Percentiles rank a stretch among this genome's conserved stretches.
Evolutionary conservation across 148 eudicot genomes (phyloP).

Genomic region (Vaccinium myrtillus): DNA sequence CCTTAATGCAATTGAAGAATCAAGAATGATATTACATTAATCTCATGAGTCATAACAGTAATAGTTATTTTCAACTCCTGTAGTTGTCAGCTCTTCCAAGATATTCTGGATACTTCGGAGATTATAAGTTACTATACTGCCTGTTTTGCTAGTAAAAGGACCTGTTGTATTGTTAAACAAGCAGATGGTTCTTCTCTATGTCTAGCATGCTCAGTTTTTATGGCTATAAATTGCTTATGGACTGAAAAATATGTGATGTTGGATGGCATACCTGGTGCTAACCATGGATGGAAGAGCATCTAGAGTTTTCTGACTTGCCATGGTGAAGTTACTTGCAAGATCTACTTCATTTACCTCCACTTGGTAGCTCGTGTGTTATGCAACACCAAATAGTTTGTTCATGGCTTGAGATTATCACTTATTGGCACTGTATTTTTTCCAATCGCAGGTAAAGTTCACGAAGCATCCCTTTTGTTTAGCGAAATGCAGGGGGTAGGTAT

Average conservation of each 20-base stretch:
- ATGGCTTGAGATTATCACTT: constrained; percentile 1
- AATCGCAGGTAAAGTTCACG: constrained; percentile 62
- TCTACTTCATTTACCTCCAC: not conserved
- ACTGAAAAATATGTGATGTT: not conserved
- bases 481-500: constrained; percentile 83
- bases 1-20: not conserved
- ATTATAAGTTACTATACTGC: not conserved
- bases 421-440: not conserved
- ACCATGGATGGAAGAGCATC: not conserved
- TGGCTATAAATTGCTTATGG: not conserved
- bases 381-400: not conserved
- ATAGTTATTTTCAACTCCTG: not conserved
- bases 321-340: not conserved
- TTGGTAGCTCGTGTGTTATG: not conserved
- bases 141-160: not conserved
- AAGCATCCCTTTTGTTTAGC: constrained; percentile 61
- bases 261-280: not conserved
- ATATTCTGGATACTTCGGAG: not conserved
- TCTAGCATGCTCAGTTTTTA: not conserved
- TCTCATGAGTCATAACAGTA: not conserved
- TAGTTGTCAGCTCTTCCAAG: not conserved
- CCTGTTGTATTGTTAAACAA: not conserved
- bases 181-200: not conserved
- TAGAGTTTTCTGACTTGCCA: not conserved
- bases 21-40: not conserved